Evolutionary conservation across 1,284 basidiomycete genomes (phyloP), one percentile per base, ranked within the genome.

Genomic region (Sanghuangporus weigelae): DNA sequence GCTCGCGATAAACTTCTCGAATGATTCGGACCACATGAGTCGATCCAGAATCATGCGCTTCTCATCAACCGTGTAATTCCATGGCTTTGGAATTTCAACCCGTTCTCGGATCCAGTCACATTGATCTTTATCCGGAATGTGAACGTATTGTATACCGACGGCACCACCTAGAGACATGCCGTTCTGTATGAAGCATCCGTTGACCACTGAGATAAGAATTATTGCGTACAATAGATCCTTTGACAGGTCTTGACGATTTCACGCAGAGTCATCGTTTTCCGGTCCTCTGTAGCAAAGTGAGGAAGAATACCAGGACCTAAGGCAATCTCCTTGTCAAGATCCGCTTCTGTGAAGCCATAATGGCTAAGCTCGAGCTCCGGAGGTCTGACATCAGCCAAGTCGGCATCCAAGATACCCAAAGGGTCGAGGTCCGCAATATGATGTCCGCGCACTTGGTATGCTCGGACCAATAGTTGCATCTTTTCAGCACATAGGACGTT

Each of bases 41-140:
- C 97, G 93, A 78, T 99, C 97, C 65, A 99, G 86, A 69, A 99
- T 97, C 90, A 97, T 96, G 64, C 95, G 89, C 80, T 99, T 99
- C 81, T 99, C 96, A 73, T 99, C 97, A 65, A 95, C 85, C 54
- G 91, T 91, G 80, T 99, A 99, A 73, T 95, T 94, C 95, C 95
- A 98, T n/a, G 96, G 96, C 71, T 93, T 89, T 4, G 97, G 97
- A 23, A 92, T 90, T 77, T 99, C 97, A 62, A 99, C 84, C 67
- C 97, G 93, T 76, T 96, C 93, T 69, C 97, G 86, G 70, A 99
- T 95, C 97, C 97, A 99, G 78, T 99, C 96, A 73, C 97, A 99
- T 76, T 98, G 93, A 70, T 96, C 94, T 79, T 96, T 95, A 82
- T 98, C 95, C 46, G 96, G 93, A 67, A 99, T 98, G 78, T 99